Percentiles rank a stretch among this genome's conserved stretches.
phyloP scores from a whole-genome alignment of 768 basidiomycete genomes.

The Tulasnella sp. region DNA sequence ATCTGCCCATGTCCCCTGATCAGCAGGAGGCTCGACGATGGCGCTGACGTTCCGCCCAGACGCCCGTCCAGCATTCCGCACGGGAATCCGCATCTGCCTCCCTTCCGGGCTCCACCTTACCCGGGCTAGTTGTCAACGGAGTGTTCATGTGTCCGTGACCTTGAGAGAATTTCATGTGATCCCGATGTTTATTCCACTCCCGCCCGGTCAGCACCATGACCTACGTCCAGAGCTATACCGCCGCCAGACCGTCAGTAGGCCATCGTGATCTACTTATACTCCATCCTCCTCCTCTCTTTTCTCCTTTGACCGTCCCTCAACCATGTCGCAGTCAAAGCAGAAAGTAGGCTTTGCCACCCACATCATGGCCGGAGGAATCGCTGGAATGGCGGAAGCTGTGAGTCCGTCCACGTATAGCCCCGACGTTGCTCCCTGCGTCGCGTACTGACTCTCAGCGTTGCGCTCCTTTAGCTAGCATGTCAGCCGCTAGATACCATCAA shows the following conservation, averaged over 20 bases:
- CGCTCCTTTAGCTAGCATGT: constrained; percentile 56
- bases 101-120: not conserved
- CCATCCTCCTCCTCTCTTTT: not conserved
- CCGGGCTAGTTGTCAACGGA: not conserved
- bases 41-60: not conserved
- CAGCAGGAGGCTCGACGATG: not conserved
- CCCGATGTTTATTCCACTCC: constrained; percentile 11
- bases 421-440: constrained; percentile 14
- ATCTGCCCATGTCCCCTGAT: not conserved
- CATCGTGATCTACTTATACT: not conserved
- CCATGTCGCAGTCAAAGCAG: not conserved
- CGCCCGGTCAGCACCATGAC: constrained; percentile 3
- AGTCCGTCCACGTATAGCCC: constrained; percentile 38
- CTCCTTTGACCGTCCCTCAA: not conserved
- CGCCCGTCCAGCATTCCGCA: constrained; percentile 3
- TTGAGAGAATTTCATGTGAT: constrained; percentile 22
- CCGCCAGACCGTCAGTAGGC: not conserved
- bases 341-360: constrained; percentile 81
- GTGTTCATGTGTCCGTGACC: constrained; percentile 15
- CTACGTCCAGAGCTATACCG: not conserved
- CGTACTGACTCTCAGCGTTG: constrained; percentile 24
- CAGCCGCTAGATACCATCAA: constrained; percentile 99
- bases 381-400: constrained; percentile 90
- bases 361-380: constrained; percentile 89
- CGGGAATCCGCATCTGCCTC: not conserved